Base-by-base conservation (phyloP, 1,284 basidiomycete species). In the Phlebopus sp. region DNA sequence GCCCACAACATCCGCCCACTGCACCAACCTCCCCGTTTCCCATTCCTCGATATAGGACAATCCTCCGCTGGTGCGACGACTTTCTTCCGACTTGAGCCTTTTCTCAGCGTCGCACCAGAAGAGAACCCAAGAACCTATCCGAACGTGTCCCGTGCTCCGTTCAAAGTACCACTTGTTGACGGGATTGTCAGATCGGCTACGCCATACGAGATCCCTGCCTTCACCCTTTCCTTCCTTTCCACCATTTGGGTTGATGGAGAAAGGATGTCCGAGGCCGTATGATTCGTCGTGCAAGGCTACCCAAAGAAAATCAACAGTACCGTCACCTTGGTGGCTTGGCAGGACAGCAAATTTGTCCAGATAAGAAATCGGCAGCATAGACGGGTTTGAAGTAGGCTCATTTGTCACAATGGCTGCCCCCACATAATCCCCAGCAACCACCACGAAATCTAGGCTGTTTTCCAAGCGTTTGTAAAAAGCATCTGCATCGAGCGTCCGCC, bases 161-260 rank as follows among this genome's bases (percentile, higher is more conserved):
- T 99, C 97, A 59, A 93, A 97, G 71, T 99, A 99, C 97, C 97
- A 99, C 69, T 95, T 96, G 71, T 99, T 99, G 47, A 99, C 86
- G 0, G 94, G 94, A 67, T 99, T 99, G 69, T 96, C 81, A 9
- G 85, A 79, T 47, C 97, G 80, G 60, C 85, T 90, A 52, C 97
- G 84, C 96, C 96, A 99, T 25, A 99, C 92, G 48, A 99, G 78
- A 67, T 99, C 96, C 36, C 85, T 77, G n/a, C 94, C 94, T 61
- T 86, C 79, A 25, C 96, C 97, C 52, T 83, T 77, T 35, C 96
- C 97, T 46, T 85, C 82, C 58, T 90, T 84, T 9, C 94, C 94
- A 4, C 96, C 96, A 53, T 94, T 93, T 23, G 95, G 91, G 68
- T 99, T 99, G 54, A 92, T 86, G 46, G 97, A 93, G 69, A 91